phyloP scores from a whole-genome alignment of 2,329 filamentous ascomycete genomes.

The Neocucurbitaria cava region DNA sequence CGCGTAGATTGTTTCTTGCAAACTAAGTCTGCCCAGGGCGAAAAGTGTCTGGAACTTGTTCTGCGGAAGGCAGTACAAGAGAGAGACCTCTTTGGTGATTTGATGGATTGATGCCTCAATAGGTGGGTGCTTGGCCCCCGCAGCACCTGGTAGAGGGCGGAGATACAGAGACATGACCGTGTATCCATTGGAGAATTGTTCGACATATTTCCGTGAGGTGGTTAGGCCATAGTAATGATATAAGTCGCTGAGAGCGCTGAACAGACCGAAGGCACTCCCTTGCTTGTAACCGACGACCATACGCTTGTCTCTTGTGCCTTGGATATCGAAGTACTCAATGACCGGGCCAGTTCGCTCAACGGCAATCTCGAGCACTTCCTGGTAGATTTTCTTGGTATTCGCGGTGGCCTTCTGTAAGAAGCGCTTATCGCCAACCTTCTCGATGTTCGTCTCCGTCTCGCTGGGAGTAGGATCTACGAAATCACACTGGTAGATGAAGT shows the following conservation, averaged over 20 bases:
- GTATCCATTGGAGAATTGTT: constrained; percentile 98
- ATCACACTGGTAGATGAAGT: constrained; percentile 97
- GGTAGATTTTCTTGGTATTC: constrained; percentile 96
- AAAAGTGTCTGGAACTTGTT: constrained; percentile 96
- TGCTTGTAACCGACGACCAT: constrained; percentile 94
- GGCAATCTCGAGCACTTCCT: constrained; percentile 87
- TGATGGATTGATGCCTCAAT: constrained; percentile 96
- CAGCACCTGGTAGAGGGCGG: constrained; percentile 65
- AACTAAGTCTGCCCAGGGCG: constrained; percentile 80
- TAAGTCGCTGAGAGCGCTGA: constrained; percentile 92
- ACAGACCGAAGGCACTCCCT: constrained; percentile 88
- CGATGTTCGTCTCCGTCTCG: constrained; percentile 83
- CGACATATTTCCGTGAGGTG: constrained; percentile 92
- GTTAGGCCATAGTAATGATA: constrained; percentile 99
- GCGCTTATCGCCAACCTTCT: constrained; percentile 89
- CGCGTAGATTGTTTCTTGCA: constrained; percentile 96
- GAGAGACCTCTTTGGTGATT: constrained; percentile 97
- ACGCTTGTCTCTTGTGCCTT: constrained; percentile 88
- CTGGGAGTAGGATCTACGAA: constrained; percentile 79
- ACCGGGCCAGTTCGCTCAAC: constrained; percentile 88
- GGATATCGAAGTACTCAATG: constrained; percentile 97
- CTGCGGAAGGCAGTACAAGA: constrained; percentile 96
- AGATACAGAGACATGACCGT: constrained; percentile 97
- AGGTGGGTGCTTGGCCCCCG: constrained; percentile 68
- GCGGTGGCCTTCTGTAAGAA: constrained; percentile 95